These are phyloP conservation scores for Asclepias syriaca DNA, from an alignment of 257 asterid genomes.

Conservation along the genomic window DNA sequence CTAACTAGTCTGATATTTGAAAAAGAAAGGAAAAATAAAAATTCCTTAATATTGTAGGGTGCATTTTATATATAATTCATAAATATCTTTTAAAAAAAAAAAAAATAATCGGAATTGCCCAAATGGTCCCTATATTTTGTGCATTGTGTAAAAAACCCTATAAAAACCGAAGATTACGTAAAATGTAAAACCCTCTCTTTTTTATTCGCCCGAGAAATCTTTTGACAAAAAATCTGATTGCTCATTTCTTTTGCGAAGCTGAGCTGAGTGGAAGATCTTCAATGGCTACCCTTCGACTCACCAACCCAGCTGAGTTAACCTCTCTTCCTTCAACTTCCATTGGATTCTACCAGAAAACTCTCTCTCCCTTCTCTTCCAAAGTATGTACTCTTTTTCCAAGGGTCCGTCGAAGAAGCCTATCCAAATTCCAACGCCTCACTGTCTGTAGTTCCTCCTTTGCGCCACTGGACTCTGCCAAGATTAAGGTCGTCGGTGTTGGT, in stretches of 20 bases:
- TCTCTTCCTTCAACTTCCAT: slow-evolving; percentile 42
- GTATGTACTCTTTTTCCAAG: slow-evolving; percentile 32
- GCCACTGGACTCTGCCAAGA: slow-evolving; percentile 74
- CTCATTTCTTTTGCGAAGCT: not conserved
- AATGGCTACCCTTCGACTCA: slow-evolving; percentile 51
- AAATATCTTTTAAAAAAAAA: no score
- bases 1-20: no score
- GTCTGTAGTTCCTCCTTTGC: slow-evolving; percentile 54
- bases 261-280: slow-evolving; percentile 1
- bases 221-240: not conserved
- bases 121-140: no score
- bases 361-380: slow-evolving; percentile 31
- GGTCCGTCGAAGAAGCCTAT: slow-evolving; percentile 37
- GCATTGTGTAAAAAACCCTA: not conserved
- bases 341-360: slow-evolving; percentile 19
- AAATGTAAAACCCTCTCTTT: not conserved
- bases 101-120: no score
- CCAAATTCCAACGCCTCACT: slow-evolving; percentile 34
- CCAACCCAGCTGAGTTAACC: slow-evolving; percentile 48
- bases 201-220: not conserved
- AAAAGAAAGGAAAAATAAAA: no score
- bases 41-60: no score
- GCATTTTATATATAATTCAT: no score
- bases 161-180: slow-evolving; percentile 2
- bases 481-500: slow-evolving; percentile 95